A percentile compares a stretch with the other conserved stretches of the same genome.
phyloP scores from a whole-genome alignment of 2,329 filamentous ascomycete genomes.

The Echinosphaeria canescens region DNA sequence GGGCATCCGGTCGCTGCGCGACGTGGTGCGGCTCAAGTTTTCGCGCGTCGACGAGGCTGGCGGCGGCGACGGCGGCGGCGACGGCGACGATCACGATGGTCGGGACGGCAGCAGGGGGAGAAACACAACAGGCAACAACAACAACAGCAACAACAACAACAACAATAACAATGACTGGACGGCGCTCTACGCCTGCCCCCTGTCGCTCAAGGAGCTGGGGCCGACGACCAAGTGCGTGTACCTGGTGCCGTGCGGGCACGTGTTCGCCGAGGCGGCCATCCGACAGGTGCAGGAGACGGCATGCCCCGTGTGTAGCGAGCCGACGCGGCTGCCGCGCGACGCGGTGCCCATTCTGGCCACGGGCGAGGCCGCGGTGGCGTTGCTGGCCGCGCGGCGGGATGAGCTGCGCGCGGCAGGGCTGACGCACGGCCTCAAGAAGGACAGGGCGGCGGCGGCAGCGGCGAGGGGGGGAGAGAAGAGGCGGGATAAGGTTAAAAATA shows the following conservation, averaged over 20 bases:
- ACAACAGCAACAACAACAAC: too few species aligned
- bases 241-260: conserved; percentile 85
- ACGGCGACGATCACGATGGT: too few species aligned
- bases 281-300: conserved; percentile 47
- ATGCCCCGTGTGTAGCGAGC: conserved; percentile 53
- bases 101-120: too few species aligned
- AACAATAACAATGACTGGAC: conserved; percentile 17
- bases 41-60: conserved; percentile 16
- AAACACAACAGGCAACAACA: too few species aligned
- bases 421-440: conserved; percentile 78
- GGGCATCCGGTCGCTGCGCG: conserved; percentile 60
- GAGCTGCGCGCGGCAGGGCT: conserved; percentile 51
- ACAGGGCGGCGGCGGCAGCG: conserved; percentile 27
- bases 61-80: conserved; percentile 2
- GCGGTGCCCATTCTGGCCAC: conserved; percentile 66
- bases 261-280: conserved; percentile 72
- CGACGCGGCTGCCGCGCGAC: conserved; percentile 46
- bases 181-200: conserved; percentile 60
- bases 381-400: conserved; percentile 41
- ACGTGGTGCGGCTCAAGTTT: conserved; percentile 75
- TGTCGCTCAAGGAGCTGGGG: conserved; percentile 73
- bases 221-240: conserved; percentile 66
- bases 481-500: too few species aligned
- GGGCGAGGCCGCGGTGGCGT: conserved; percentile 45
- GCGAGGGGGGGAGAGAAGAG: conserved; percentile 35